Percentiles rank a stretch among this genome's conserved stretches.
Conservation (phyloP, 371 early-diverging fungal genomes). For the Mortierella sp. region DNA sequence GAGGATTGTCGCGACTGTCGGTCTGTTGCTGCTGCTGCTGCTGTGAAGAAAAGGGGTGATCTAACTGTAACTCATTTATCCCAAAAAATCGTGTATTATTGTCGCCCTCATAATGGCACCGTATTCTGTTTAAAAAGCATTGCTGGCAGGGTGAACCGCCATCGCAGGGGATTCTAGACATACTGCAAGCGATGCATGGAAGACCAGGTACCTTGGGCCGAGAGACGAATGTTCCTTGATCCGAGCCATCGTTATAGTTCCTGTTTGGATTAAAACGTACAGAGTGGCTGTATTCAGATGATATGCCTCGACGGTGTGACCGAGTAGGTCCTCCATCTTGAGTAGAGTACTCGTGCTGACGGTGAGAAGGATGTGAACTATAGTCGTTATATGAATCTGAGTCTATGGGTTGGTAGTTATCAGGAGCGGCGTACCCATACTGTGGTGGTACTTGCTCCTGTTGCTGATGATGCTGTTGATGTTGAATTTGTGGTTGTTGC, state of each 20-base stretch:
- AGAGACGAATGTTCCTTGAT: slow-evolving; percentile 38
- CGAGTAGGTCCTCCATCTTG: slow-evolving; percentile 42
- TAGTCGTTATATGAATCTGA: slow-evolving; percentile 14
- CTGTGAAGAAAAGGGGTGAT: slow-evolving; percentile 14
- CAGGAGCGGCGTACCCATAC: slow-evolving; percentile 9
- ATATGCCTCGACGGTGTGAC: slow-evolving; percentile 38
- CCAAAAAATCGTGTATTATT: slow-evolving; percentile 52
- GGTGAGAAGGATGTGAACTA: slow-evolving; percentile 6
- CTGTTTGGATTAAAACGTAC: slow-evolving; percentile 43
- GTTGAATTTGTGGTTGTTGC: slow-evolving; percentile 15
- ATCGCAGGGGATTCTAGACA: slow-evolving; percentile 40
- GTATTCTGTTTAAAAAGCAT: slow-evolving; percentile 23
- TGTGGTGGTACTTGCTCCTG: slow-evolving; percentile 4
- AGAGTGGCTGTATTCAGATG: slow-evolving; percentile 32
- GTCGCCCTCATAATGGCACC: slow-evolving; percentile 49
- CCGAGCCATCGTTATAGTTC: slow-evolving; percentile 15
- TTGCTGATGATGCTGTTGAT: background rate
- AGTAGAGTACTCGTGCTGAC: slow-evolving; percentile 12
- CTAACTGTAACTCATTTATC: slow-evolving; percentile 42
- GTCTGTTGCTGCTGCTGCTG: slow-evolving; percentile 17
- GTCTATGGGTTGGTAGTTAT: slow-evolving; percentile 16
- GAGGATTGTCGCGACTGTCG: slow-evolving; percentile 18
- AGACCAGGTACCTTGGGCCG: slow-evolving; percentile 36
- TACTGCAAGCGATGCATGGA: slow-evolving; percentile 48
- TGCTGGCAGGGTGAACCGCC: slow-evolving; percentile 46